Base-by-base conservation (phyloP, 345 rosid genomes). In the Salix caprea region DNA sequence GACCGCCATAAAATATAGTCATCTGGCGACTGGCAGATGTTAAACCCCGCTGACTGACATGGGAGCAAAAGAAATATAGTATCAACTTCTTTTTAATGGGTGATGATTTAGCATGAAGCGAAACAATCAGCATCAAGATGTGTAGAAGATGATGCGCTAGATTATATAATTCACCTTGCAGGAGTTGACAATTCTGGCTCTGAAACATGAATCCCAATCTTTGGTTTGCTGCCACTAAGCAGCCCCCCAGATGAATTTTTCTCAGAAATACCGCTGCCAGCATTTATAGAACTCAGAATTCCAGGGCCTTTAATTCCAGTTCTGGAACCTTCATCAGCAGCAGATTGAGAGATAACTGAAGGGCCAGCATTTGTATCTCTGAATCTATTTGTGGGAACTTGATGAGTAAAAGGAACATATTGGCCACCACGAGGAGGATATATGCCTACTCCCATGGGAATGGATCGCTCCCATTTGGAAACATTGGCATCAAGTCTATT, bases 261-360 rank as follows among this genome's bases (percentile, higher is more conserved):
- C 69, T 88, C 94, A 11, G 87, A 69, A 36, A 24, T 65, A 28
- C 83, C 73, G 24, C 73, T 71, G 44, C 80, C 79, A 36, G 85
- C 81, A 82, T 77, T 81, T 37, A 83, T 80, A 52, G 92, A 84
- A 78, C 84, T 93, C 78, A 85, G 84, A 84, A 89, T 81, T 67
- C 88, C 80, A 12, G 96, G 85, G 40, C 96, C 94, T 84, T 90
- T 93, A 77, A 88, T 90, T 74, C 98, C 99, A 39, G 98, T 96
- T 81, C 99, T 88, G n/a, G 99, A 93, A 67, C 99, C 99, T 91
- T 96, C 99, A 84, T 96, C 99, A 62, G 98, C 99, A 85, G 97
- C 98, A 68, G 92, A 80, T 46, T 90, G 96, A 58, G 91, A 78
- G 56, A 91, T 84, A 61, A 88, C 56, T 37, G 94, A 90, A 30